phyloP scores from a whole-genome alignment of 306 rosid genomes.

The Malus sylvestris region DNA sequence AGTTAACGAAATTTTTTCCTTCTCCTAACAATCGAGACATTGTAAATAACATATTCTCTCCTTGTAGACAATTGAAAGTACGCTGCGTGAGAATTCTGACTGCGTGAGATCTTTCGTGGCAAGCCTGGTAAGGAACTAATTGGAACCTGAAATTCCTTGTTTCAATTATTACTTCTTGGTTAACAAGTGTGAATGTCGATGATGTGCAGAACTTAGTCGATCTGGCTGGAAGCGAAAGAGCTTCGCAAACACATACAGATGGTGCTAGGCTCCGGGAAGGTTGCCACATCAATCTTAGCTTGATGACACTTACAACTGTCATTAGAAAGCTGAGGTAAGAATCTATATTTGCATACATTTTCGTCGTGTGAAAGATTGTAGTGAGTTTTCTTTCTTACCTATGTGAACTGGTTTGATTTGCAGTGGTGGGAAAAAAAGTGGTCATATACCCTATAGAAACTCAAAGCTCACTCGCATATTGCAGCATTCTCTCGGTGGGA shows the following conservation, averaged over 20 bases:
- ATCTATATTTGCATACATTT: neutral
- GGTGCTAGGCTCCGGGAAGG: constrained; percentile 99
- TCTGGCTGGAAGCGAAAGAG: constrained; percentile 99
- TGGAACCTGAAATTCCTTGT: constrained; percentile 1
- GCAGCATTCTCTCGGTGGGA: constrained; percentile 99
- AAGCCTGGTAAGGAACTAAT: constrained; percentile 63
- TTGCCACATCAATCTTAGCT: constrained; percentile 96
- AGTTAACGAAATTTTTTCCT: neutral
- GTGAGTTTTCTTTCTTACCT: neutral
- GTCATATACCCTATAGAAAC: constrained; percentile 95
- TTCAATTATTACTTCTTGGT: neutral
- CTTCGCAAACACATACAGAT: constrained; percentile 93
- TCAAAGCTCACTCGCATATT: constrained; percentile 96
- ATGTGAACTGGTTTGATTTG: constrained; percentile 9
- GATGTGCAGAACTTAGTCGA: constrained; percentile 85
- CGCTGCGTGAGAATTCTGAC: constrained; percentile 73
- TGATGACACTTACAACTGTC: constrained; percentile 99
- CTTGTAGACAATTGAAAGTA: constrained; percentile 84
- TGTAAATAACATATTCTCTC: constrained; percentile 8
- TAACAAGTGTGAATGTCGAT: constrained; percentile 1
- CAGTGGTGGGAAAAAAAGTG: constrained; percentile 91
- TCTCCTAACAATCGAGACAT: neutral
- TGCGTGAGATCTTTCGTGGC: constrained; percentile 90
- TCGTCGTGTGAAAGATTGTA: neutral
- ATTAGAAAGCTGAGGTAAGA: constrained; percentile 96